Percentiles rank a stretch among this genome's conserved stretches.
Conservation (phyloP, 179 eudicot species). For the Heliamphora pulchella region DNA sequence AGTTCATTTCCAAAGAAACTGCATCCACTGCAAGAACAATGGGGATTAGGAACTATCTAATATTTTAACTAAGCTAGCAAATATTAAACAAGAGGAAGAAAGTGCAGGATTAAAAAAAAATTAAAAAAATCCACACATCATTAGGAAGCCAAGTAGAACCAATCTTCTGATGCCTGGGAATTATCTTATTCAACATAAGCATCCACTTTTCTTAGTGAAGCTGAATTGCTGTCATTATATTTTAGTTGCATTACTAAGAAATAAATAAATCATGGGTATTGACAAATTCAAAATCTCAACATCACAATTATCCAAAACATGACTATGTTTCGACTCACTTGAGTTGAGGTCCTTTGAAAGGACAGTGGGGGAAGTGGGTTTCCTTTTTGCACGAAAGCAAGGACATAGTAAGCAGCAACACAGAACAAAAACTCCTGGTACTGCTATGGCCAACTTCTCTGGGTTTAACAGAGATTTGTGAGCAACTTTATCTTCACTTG, state of each 20-base stretch:
- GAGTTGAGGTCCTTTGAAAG: slow-evolving; percentile 44
- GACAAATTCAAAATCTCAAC: slow-evolving; percentile 1
- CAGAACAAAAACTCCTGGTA: slow-evolving; percentile 51
- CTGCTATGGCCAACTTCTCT: slow-evolving; percentile 51
- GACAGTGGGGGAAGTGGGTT: slow-evolving; percentile 31
- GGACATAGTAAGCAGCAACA: slow-evolving; percentile 66
- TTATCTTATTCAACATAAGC: neutral
- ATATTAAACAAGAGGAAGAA: neutral
- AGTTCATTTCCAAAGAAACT: slow-evolving; percentile 51
- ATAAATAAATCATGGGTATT: neutral
- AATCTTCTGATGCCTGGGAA: neutral
- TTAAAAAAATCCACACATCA: neutral
- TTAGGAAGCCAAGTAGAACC: neutral
- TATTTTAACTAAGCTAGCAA: neutral
- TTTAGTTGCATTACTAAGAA: neutral
- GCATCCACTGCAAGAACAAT: slow-evolving; percentile 59
- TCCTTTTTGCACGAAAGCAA: slow-evolving; percentile 57
- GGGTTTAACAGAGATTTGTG: slow-evolving; percentile 27
- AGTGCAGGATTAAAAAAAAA: neutral
- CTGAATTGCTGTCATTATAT: neutral
- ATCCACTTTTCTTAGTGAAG: neutral
- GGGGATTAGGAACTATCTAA: neutral
- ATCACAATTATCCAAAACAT: slow-evolving; percentile 1
- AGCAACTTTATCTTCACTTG: slow-evolving; percentile 19
- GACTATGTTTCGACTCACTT: slow-evolving; percentile 42